Evolutionary conservation across 176 grass and related monocot species (phyloP).

Genomic region (Rhynchospora tenuis): DNA sequence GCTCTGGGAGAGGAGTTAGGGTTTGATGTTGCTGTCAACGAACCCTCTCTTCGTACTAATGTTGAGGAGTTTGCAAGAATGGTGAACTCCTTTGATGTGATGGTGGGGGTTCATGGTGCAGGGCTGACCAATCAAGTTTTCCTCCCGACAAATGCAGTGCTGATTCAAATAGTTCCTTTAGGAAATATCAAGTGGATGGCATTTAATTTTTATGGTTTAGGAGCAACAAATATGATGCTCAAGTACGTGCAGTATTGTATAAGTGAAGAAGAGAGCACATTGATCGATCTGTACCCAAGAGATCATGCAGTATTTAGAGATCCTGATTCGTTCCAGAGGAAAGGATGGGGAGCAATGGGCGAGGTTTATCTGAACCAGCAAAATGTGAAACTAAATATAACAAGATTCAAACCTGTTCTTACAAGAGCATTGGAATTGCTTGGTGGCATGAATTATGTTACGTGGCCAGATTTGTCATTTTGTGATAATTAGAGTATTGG

Average conservation of each 20-base stretch:
- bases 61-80: constrained; percentile 44
- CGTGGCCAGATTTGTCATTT: too few species aligned
- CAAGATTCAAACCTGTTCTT: constrained; percentile 28
- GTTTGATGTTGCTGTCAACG: constrained; percentile 57
- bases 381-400: constrained; percentile 57
- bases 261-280: constrained; percentile 55
- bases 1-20: constrained; percentile 43
- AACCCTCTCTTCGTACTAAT: constrained; percentile 47
- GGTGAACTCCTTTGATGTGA: constrained; percentile 63
- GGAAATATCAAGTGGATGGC: constrained; percentile 42
- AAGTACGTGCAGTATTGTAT: constrained; percentile 75
- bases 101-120: constrained; percentile 71
- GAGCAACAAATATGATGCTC: constrained; percentile 37
- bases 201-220: constrained; percentile 35
- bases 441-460: too few species aligned
- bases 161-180: constrained; percentile 62
- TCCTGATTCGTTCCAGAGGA: constrained; percentile 39
- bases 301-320: constrained; percentile 48
- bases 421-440: background rate
- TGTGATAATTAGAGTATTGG: too few species aligned
- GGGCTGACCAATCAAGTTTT: constrained; percentile 68
- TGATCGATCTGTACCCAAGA: constrained; percentile 42
- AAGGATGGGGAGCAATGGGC: constrained; percentile 42
- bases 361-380: constrained; percentile 50
- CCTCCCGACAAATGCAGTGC: constrained; percentile 52